Percentiles rank a stretch among this genome's conserved stretches.
Evolutionary conservation across 768 basidiomycete genomes (phyloP).

Genomic region (Trametes coccinea): DNA sequence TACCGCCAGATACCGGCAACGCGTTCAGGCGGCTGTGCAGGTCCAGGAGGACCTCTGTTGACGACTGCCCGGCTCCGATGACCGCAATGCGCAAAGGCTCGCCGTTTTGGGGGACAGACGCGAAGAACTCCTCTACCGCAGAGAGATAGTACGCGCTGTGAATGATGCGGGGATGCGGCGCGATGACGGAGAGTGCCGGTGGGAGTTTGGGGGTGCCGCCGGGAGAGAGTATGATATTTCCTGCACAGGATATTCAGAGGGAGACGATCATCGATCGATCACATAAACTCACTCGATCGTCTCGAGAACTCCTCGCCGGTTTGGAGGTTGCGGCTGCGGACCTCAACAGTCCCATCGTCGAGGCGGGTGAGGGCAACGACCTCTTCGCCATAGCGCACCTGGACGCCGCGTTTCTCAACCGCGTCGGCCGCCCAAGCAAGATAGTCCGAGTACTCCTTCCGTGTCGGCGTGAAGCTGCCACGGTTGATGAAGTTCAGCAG

Average conservation of each 20-base stretch:
- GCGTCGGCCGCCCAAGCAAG: slow-evolving; percentile 50
- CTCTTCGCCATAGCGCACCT: slow-evolving; percentile 47
- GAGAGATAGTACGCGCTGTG: slow-evolving; percentile 47
- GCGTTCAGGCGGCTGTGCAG: slow-evolving; percentile 40
- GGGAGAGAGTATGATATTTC: slow-evolving; percentile 52
- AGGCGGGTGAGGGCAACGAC: slow-evolving; percentile 42
- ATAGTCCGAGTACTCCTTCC: slow-evolving; percentile 57
- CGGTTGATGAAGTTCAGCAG: slow-evolving; percentile 55
- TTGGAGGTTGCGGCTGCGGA: slow-evolving; percentile 38
- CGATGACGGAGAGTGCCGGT: slow-evolving; percentile 33
- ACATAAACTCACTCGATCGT: slow-evolving; percentile 39
- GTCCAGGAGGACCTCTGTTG: slow-evolving; percentile 48
- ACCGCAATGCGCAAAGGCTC: slow-evolving; percentile 44
- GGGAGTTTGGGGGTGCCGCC: slow-evolving; percentile 51
- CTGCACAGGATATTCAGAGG: slow-evolving; percentile 25
- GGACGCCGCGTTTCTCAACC: slow-evolving; percentile 44
- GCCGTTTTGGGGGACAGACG: slow-evolving; percentile 26
- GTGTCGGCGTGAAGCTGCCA: slow-evolving; percentile 49
- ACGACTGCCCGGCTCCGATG: slow-evolving; percentile 50
- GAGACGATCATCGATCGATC: neutral
- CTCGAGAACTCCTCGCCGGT: slow-evolving; percentile 38
- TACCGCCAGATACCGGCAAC: slow-evolving; percentile 29
- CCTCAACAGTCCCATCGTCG: slow-evolving; percentile 37
- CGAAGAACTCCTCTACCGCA: slow-evolving; percentile 39
- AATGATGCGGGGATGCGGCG: slow-evolving; percentile 39